Percentiles rank a stretch among this genome's conserved stretches.
Evolutionary conservation across 1,284 basidiomycete genomes (phyloP).

Genomic region (Entoloma clypeatum): DNA sequence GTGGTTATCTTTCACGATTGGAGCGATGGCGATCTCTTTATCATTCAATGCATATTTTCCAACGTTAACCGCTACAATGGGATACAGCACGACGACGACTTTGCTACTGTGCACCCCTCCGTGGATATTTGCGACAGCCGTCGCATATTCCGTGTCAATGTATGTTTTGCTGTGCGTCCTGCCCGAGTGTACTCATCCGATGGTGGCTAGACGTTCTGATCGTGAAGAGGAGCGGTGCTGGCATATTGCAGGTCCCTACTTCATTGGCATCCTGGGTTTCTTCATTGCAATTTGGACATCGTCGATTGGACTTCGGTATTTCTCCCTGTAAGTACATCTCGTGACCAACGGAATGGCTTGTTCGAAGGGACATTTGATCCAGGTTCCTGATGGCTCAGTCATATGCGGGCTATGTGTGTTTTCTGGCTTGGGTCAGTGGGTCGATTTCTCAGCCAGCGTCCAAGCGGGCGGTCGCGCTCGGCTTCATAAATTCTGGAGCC

Average conservation of each 20-base stretch:
- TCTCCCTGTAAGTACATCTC: constrained; percentile 49
- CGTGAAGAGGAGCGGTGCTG: constrained; percentile 59
- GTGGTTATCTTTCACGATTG: constrained; percentile 52
- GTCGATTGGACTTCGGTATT: constrained; percentile 63
- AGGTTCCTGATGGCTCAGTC: constrained; percentile 73
- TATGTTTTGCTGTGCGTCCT: constrained; percentile 21
- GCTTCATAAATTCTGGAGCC: constrained; percentile 67
- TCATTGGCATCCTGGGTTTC: constrained; percentile 62
- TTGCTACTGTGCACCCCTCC: constrained; percentile 77
- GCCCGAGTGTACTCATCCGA: neutral
- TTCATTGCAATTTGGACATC: constrained; percentile 70
- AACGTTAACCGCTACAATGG: constrained; percentile 66
- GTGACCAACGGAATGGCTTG: neutral
- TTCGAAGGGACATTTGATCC: constrained; percentile 1
- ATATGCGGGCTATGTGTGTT: constrained; percentile 63
- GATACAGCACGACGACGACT: constrained; percentile 61
- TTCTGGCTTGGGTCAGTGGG: constrained; percentile 66
- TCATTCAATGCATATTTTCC: constrained; percentile 81
- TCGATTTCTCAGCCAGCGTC: constrained; percentile 64
- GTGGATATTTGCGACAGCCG: constrained; percentile 64
- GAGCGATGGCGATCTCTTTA: constrained; percentile 50
- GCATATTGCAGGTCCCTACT: constrained; percentile 54
- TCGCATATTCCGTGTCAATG: constrained; percentile 50
- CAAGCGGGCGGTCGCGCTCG: constrained; percentile 68
- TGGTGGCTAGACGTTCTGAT: constrained; percentile 53